Percentiles rank a stretch among this genome's conserved stretches.
These are phyloP conservation scores for Pythium chondricola DNA, from an alignment of 352 stramenopile genomes.

Conservation along the genomic window DNA sequence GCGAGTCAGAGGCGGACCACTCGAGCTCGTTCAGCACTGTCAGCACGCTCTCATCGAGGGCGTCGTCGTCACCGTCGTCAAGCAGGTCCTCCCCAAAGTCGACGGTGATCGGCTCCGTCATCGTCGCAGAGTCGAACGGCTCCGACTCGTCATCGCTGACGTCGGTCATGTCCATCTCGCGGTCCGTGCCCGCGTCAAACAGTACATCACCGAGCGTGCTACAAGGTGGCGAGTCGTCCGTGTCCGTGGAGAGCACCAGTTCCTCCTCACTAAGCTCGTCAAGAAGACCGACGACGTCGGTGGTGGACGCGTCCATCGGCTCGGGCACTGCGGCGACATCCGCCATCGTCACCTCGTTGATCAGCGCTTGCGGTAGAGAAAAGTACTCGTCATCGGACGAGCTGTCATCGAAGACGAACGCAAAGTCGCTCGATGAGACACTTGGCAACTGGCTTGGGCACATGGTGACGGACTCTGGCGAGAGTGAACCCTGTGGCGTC, in stretches of 20 bases:
- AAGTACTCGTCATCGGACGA: conserved; percentile 6
- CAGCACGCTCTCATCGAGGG: too few species aligned
- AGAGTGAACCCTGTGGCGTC: conserved; percentile 8
- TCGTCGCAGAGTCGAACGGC: too few species aligned
- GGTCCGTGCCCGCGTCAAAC: neutral
- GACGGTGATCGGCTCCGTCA: too few species aligned
- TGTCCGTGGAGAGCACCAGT: conserved; percentile 12
- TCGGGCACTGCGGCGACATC: too few species aligned
- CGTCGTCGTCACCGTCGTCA: too few species aligned
- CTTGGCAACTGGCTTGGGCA: conserved; percentile 8
- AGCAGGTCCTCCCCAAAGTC: too few species aligned
- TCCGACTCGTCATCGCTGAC: neutral
- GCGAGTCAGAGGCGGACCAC: too few species aligned
- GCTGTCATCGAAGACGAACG: neutral
- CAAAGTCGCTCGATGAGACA: neutral
- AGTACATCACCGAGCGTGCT: neutral
- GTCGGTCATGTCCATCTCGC: neutral
- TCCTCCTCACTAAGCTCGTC: conserved; percentile 8
- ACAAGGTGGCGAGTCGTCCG: neutral
- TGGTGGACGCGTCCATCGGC: neutral
- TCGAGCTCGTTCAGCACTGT: too few species aligned
- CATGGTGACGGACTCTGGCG: conserved; percentile 29
- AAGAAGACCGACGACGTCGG: conserved; percentile 2
- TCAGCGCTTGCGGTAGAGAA: conserved; percentile 9
- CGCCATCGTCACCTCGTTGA: conserved; percentile 5